Base-by-base conservation (phyloP, 352 stramenopile genomes). In the Pythium oligandrum region DNA sequence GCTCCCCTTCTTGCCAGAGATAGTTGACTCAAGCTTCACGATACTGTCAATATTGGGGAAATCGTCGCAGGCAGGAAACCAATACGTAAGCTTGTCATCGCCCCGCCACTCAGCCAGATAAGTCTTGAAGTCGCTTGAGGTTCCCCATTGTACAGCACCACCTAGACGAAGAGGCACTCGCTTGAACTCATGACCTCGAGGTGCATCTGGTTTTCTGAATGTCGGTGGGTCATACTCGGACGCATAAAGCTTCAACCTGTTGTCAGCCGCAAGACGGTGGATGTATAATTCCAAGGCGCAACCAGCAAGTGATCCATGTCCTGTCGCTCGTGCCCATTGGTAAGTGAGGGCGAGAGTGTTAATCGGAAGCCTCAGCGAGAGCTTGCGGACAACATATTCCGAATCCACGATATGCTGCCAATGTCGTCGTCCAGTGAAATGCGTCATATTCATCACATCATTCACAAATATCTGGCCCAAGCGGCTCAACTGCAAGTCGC, bases 31-130 rank as follows among this genome's bases (percentile, higher is more conserved):
- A 26, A 61, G 48, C 45, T 64, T 66, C n/a, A 57, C 57, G 31
- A 61, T 65, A 44, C 57, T 63, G 40, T 63, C 46, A 48, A 66
- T 58, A 46, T 53, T 63, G 3, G 47, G 62, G 35, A 66, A 66
- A 66, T 70, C 43, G 35, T 62, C 5, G 48, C 44, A 64, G 11
- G 36, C n/a, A 39, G 55, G 56, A 65, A 57, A 62, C 56, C 61
- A 65, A 44, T 65, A 68, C 40, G 39, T 40, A 35, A 53, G 42
- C 31, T 51, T 56, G 3, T 61, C 50, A 42, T 64, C 44, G 40
- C 62, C 55, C 48, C 47, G 26, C 59, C 59, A 66, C 31, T 40
- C 6, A 31, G 26, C 4, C 39, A 66, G 44, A 36, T 54, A 4
- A 32, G 9, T 45, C 54, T 63, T 40, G 31, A 54, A 63, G 26